A percentile compares a stretch with the other conserved stretches of the same genome.
Evolutionary conservation across 2,329 filamentous ascomycete genomes (phyloP).

Genomic region (Sordariomycetes sp.): DNA sequence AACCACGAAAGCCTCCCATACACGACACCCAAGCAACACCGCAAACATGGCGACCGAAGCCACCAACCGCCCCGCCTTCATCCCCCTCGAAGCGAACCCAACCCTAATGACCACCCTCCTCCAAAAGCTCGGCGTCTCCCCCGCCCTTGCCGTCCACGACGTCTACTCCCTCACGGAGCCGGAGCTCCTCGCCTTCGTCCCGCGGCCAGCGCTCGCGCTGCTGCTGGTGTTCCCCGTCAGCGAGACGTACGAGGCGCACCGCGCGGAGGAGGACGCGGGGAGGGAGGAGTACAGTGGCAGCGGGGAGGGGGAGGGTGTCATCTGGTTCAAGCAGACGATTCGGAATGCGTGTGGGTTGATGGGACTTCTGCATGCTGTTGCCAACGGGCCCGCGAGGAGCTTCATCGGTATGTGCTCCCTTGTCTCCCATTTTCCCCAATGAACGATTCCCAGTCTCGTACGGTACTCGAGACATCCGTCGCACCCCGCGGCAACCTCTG

Average conservation of each 20-base stretch:
- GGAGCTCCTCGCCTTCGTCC: constrained; percentile 72
- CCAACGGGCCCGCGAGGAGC: constrained; percentile 58
- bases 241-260: constrained; percentile 63
- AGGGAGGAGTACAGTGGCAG: constrained; percentile 50
- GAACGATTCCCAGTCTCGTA: not conserved
- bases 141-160: constrained; percentile 69
- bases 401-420: constrained; percentile 38
- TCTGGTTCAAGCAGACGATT: constrained; percentile 95
- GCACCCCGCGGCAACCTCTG: not conserved
- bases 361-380: constrained; percentile 69
- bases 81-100: constrained; percentile 63
- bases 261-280: constrained; percentile 57
- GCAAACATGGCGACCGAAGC: constrained; percentile 19
- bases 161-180: constrained; percentile 84
- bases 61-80: constrained; percentile 29
- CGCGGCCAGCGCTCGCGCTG: constrained; percentile 75
- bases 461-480: not conserved
- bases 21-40: constrained; percentile 12
- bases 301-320: constrained; percentile 58
- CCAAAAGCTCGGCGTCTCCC: constrained; percentile 71
- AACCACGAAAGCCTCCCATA: not conserved
- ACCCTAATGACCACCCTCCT: constrained; percentile 77
- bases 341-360: constrained; percentile 87
- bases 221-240: constrained; percentile 87
- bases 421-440: not conserved